phyloP scores from a whole-genome alignment of 2,329 filamentous ascomycete species.

The Alternaria hordeiaustralica region DNA sequence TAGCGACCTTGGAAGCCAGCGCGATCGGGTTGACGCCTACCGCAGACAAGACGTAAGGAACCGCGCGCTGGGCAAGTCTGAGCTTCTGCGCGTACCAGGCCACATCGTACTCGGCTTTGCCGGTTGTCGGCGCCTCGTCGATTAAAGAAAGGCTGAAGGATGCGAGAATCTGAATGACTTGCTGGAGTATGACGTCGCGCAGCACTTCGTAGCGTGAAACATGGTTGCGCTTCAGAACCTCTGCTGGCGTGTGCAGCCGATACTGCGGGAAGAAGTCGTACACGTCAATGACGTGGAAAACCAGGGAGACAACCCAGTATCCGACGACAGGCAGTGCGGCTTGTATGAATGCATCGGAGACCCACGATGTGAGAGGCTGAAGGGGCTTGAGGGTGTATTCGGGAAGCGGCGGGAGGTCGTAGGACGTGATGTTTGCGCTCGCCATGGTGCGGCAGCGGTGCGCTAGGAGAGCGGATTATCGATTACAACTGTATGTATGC shows the following conservation, averaged over 20 bases:
- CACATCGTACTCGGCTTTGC: slow-evolving; percentile 84
- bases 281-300: slow-evolving; percentile 88
- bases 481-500: slow-evolving; percentile 1
- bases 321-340: slow-evolving; percentile 78
- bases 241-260: slow-evolving; percentile 91
- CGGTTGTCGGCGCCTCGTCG: slow-evolving; percentile 75
- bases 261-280: slow-evolving; percentile 89
- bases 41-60: slow-evolving; percentile 73
- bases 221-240: slow-evolving; percentile 86
- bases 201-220: slow-evolving; percentile 84
- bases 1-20: slow-evolving; percentile 76
- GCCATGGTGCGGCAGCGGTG: slow-evolving; percentile 39
- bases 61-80: slow-evolving; percentile 76
- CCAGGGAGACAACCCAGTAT: slow-evolving; percentile 85
- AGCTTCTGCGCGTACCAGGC: slow-evolving; percentile 88
- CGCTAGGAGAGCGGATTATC: slow-evolving; percentile 9
- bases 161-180: slow-evolving; percentile 82
- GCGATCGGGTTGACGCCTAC: slow-evolving; percentile 78
- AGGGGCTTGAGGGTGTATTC: slow-evolving; percentile 75
- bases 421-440: slow-evolving; percentile 56
- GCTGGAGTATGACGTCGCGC: slow-evolving; percentile 89
- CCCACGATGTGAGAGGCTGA: slow-evolving; percentile 74
- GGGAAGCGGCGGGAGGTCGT: slow-evolving; percentile 82
- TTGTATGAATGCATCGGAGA: slow-evolving; percentile 82
- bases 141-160: slow-evolving; percentile 71